Percentiles rank a stretch among this genome's conserved stretches.
These are phyloP conservation scores for Diaporthe longicolla DNA, from an alignment of 2,329 filamentous ascomycete genomes.

Conservation along the genomic window DNA sequence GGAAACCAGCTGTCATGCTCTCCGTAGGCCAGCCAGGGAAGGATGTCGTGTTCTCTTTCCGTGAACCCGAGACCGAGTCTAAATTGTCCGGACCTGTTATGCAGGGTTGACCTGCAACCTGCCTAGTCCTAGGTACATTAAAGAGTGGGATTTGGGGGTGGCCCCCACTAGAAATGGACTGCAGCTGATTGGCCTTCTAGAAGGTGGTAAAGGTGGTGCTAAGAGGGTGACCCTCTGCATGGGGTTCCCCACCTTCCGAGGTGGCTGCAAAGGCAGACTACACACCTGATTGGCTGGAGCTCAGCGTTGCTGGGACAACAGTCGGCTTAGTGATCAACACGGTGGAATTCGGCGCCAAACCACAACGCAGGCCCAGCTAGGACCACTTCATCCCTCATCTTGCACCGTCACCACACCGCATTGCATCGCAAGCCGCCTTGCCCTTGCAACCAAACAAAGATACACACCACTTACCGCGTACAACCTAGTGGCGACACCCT, in stretches of 20 bases:
- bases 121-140: neutral
- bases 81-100: constrained; percentile 6
- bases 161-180: constrained; percentile 17
- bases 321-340: neutral
- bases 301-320: constrained; percentile 34
- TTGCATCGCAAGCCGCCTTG: constrained; percentile 24
- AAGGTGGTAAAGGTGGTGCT: neutral
- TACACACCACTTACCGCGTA: constrained; percentile 13
- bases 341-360: neutral
- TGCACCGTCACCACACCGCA: constrained; percentile 21
- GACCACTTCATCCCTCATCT: neutral
- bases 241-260: too few species aligned
- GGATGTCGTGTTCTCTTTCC: constrained; percentile 26
- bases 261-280: neutral
- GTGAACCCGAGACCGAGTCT: constrained; percentile 28
- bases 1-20: constrained; percentile 11
- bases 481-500: neutral
- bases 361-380: neutral
- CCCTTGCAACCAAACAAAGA: constrained; percentile 5
- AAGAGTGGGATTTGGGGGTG: too few species aligned
- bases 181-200: constrained; percentile 32
- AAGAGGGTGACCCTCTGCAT: neutral
- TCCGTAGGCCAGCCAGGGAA: neutral
- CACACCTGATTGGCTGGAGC: constrained; percentile 6
- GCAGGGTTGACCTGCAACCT: constrained; percentile 1